Evolutionary conservation across 306 rosid genomes (phyloP).

Genomic region (Phaseolus lunatus): DNA sequence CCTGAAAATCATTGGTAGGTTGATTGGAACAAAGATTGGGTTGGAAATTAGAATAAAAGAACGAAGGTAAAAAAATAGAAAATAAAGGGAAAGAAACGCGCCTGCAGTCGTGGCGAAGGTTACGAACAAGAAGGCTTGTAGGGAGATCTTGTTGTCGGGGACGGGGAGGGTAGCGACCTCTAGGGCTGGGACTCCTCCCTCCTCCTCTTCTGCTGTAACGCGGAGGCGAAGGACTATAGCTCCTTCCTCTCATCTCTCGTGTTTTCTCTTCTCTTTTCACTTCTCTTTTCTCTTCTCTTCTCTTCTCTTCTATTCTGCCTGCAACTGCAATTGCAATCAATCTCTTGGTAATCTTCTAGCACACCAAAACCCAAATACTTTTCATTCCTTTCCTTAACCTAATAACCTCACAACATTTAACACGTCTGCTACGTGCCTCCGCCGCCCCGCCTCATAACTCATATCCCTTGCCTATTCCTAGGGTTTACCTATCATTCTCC

Average conservation of each 20-base stretch:
- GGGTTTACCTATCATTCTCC: not conserved
- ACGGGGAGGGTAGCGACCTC: conserved; percentile 83
- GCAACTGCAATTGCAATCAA: not conserved
- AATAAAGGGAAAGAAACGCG: conserved; percentile 29
- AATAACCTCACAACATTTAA: not conserved
- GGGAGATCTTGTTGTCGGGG: conserved; percentile 68
- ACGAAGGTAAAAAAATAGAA: not conserved
- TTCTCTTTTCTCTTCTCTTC: too few relatives aligned
- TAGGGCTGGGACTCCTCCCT: conserved; percentile 89
- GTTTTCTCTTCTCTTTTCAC: too few relatives aligned
- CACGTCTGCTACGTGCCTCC: not conserved
- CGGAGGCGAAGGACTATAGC: conserved; percentile 93
- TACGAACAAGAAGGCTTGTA: conserved; percentile 96
- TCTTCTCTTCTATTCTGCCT: not conserved
- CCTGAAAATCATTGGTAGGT: conserved; percentile 46
- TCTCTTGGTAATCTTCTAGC: not conserved
- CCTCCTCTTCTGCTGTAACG: conserved; percentile 81
- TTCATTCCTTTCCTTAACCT: not conserved
- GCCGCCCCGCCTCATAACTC: conserved; percentile 7
- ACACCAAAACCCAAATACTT: not conserved
- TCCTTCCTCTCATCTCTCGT: conserved; percentile 71
- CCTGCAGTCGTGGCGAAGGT: conserved; percentile 99
- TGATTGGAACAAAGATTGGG: not conserved
- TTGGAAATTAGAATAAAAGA: too few relatives aligned
- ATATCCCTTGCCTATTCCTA: not conserved